A percentile compares a stretch with the other conserved stretches of the same genome.
These are phyloP conservation scores for Suhomyces panamericanus DNA, from an alignment of 1,139 yeast species.

Conservation along the genomic window DNA sequence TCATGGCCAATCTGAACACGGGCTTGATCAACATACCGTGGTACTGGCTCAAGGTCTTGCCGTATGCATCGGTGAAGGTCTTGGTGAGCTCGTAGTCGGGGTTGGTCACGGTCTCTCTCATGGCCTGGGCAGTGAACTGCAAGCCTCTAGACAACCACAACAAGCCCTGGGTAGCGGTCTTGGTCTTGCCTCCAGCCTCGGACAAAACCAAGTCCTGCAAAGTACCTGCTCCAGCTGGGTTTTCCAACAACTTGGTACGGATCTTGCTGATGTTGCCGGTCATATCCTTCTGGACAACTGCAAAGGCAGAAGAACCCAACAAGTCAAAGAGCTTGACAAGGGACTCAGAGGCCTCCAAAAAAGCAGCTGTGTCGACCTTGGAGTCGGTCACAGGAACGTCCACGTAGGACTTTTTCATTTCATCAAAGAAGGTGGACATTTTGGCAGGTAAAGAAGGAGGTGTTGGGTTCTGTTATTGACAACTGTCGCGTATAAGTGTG, in stretches of 20 bases:
- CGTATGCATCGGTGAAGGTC: slow-evolving; percentile 81
- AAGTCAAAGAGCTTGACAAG: slow-evolving; percentile 80
- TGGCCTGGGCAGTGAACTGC: slow-evolving; percentile 84
- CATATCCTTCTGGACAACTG: slow-evolving; percentile 86
- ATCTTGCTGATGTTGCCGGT: slow-evolving; percentile 81
- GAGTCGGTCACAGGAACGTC: slow-evolving; percentile 68
- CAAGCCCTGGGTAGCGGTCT: slow-evolving; percentile 88
- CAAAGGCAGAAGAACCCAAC: slow-evolving; percentile 81
- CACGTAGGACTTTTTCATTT: slow-evolving; percentile 68
- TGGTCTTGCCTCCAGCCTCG: slow-evolving; percentile 61
- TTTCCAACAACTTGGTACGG: slow-evolving; percentile 61
- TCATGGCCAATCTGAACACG: slow-evolving; percentile 90
- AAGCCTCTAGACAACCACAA: slow-evolving; percentile 86
- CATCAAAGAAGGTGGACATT: slow-evolving; percentile 77
- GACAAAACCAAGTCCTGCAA: slow-evolving; percentile 78
- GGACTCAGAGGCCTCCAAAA: slow-evolving; percentile 82
- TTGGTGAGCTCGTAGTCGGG: slow-evolving; percentile 64
- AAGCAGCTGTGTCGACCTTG: slow-evolving; percentile 70
- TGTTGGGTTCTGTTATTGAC: background rate
- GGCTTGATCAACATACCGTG: slow-evolving; percentile 85
- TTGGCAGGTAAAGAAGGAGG: background rate
- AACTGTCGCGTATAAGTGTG: slow-evolving; percentile 3
- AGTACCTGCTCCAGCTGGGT: slow-evolving; percentile 64
- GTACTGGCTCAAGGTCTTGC: slow-evolving; percentile 74
- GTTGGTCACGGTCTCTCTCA: slow-evolving; percentile 72